These are phyloP conservation scores for Pythium aristosporum DNA, from an alignment of 352 stramenopile species.

Conservation along the genomic window DNA sequence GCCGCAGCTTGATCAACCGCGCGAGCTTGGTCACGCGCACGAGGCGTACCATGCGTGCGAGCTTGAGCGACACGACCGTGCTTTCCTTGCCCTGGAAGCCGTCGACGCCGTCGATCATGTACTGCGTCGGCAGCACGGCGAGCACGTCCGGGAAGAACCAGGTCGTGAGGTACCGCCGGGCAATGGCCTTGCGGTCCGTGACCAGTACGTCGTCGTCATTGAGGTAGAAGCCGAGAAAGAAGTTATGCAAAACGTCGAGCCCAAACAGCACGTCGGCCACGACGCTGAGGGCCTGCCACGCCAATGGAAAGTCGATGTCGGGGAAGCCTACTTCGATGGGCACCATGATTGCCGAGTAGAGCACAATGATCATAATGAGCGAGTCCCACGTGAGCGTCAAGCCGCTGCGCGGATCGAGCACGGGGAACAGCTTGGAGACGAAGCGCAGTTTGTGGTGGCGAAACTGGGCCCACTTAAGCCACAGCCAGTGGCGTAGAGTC, in stretches of 20 bases:
- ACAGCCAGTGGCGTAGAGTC: constrained; percentile 27
- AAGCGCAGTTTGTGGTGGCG: constrained; percentile 38
- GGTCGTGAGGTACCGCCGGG: constrained; percentile 47
- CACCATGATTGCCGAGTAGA: constrained; percentile 74
- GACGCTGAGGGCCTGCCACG: constrained; percentile 31
- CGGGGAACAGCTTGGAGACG: constrained; percentile 41
- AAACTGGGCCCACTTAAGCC: constrained; percentile 37
- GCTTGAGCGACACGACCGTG: constrained; percentile 63
- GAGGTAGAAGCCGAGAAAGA: constrained; percentile 65
- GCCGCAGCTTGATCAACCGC: constrained; percentile 62
- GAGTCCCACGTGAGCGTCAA: constrained; percentile 63
- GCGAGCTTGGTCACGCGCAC: constrained; percentile 71
- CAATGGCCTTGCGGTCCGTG: constrained; percentile 41
- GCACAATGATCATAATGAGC: constrained; percentile 67
- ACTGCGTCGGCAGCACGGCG: constrained; percentile 51
- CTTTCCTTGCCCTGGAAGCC: constrained; percentile 23
- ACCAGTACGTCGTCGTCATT: constrained; percentile 67
- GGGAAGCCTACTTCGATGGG: constrained; percentile 74
- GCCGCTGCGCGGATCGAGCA: constrained; percentile 60
- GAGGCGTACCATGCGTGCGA: constrained; percentile 59
- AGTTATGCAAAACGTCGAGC: constrained; percentile 69
- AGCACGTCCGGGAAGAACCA: constrained; percentile 65
- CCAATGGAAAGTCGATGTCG: constrained; percentile 39
- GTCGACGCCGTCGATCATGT: constrained; percentile 33
- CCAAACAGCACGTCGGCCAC: constrained; percentile 54